phyloP scores from a whole-genome alignment of 2,329 filamentous ascomycete genomes.

The Cytospora piceicola region DNA sequence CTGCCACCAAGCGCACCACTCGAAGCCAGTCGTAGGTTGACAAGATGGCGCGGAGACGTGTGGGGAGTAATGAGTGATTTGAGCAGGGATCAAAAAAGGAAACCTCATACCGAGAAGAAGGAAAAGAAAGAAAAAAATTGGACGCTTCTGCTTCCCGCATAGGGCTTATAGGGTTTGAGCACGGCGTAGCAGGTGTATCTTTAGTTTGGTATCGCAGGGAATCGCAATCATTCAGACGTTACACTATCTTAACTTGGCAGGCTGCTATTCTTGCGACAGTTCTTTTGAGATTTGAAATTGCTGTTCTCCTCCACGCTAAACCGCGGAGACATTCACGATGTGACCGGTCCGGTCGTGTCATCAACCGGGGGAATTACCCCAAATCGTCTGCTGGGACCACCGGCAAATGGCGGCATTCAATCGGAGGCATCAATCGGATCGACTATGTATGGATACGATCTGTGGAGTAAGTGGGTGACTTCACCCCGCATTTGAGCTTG shows the following conservation, averaged over 20 bases:
- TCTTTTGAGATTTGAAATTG: neutral
- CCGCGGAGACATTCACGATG: neutral
- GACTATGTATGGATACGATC: neutral
- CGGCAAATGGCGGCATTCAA: slow-evolving; percentile 23
- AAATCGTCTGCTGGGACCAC: neutral
- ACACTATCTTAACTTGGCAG: neutral
- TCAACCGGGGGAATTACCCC: neutral
- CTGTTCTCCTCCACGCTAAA: too few relatives aligned
- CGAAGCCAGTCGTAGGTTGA: slow-evolving; percentile 57
- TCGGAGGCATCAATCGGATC: neutral
- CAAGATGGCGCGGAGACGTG: slow-evolving; percentile 24
- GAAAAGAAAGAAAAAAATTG: slow-evolving; percentile 18
- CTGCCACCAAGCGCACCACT: slow-evolving; percentile 65
- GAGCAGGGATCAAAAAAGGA: slow-evolving; percentile 2
- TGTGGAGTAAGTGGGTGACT: slow-evolving; percentile 5
- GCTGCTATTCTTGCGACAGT: neutral
- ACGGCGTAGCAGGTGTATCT: slow-evolving; percentile 31
- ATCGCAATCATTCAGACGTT: slow-evolving; percentile 23
- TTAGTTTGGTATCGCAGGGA: slow-evolving; percentile 28
- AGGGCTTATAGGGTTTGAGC: slow-evolving; percentile 30
- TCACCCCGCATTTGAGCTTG: neutral
- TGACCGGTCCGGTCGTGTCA: slow-evolving; percentile 22
- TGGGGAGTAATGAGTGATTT: slow-evolving; percentile 24
- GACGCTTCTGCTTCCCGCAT: slow-evolving; percentile 25
- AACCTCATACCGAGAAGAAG: slow-evolving; percentile 4